Evolutionary conservation across 2,329 filamentous ascomycete species (phyloP).

Genomic region (Xylaria hypoxylon): DNA sequence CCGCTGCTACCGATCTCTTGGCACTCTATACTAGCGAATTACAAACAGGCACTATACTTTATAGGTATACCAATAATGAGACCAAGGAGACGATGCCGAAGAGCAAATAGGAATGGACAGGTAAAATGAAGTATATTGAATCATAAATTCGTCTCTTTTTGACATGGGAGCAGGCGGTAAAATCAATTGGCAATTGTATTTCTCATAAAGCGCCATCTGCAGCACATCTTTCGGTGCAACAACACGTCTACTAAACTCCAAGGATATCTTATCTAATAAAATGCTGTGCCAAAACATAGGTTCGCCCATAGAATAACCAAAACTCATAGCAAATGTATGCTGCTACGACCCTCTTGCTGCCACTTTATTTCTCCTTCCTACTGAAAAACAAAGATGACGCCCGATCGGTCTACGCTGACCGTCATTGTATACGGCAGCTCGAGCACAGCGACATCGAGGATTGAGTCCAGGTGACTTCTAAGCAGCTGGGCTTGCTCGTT

Average conservation of each 20-base stretch:
- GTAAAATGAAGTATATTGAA: background rate
- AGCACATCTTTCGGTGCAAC: background rate
- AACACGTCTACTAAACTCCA: constrained; percentile 24
- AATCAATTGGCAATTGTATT: background rate
- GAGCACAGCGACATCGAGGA: constrained; percentile 88
- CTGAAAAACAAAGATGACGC: constrained; percentile 85
- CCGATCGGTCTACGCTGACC: constrained; percentile 87
- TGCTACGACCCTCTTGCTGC: background rate
- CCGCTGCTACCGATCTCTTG: constrained; percentile 15
- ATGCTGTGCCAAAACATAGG: background rate
- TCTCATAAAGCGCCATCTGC: constrained; percentile 6
- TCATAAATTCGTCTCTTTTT: background rate
- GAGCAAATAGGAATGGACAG: no score
- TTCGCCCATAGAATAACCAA: background rate
- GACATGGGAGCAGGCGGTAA: no score
- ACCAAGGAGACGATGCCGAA: no score
- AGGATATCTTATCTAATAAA: constrained; percentile 29
- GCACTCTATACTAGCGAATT: background rate
- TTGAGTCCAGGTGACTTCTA: constrained; percentile 85
- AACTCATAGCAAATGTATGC: background rate
- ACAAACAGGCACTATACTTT: background rate
- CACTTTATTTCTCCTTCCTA: constrained; percentile 37
- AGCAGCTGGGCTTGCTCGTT: constrained; percentile 88
- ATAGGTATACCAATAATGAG: no score
- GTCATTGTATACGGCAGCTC: constrained; percentile 94